Base-by-base conservation (phyloP, 2,329 filamentous ascomycete species). In the Cladosporium sp. region DNA sequence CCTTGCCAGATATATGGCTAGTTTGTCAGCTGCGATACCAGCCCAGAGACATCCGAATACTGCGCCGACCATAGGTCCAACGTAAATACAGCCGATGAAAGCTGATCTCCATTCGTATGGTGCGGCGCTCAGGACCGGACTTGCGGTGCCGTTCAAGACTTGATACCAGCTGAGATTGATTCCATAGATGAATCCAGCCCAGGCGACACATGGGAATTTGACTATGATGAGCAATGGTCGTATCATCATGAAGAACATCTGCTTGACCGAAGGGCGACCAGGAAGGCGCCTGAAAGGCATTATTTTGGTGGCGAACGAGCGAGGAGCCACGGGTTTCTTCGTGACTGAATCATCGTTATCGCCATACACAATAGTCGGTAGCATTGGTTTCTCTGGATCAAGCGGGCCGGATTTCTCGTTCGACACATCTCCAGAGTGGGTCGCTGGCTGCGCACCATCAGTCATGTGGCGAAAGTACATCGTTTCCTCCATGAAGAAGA, bases 401-500 rank as follows among this genome's bases (percentile, higher is more conserved):
- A 32, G 28, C 26, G 66, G 65, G 28, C 65, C 65, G 60, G 67
- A 64, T 21, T 13, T 53, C 21, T 57, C 58, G 58, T 73, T 63
- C 8, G 39, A 30, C 16, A 5, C 26, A 7, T 39, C 46, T n/a
- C 5, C 14, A 16, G 10, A 6, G 5, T n/a, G n/a, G n/a, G 49
- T 32, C 13, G 21, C 49, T 16, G 60, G 23, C 14, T 36, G 25
- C 4, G 32, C 23, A 18, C 49, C 60, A 14, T 54, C 63, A 73
- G 71, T 48, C 79, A 75, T 58, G n/a, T 56, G 46, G 8, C 67
- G 48, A 26, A 67, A 65, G 65, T 82, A 86, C 71, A 85, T 87
- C 6, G 86, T 87, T 72, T 88, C 86, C 73, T 88, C 86, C 79
- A 87, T 82, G 72, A 83, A 82, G 70, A 88, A 84, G 76, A 86